phyloP scores from a whole-genome alignment of 331 rosid species.

The Pyracantha coccinea region DNA sequence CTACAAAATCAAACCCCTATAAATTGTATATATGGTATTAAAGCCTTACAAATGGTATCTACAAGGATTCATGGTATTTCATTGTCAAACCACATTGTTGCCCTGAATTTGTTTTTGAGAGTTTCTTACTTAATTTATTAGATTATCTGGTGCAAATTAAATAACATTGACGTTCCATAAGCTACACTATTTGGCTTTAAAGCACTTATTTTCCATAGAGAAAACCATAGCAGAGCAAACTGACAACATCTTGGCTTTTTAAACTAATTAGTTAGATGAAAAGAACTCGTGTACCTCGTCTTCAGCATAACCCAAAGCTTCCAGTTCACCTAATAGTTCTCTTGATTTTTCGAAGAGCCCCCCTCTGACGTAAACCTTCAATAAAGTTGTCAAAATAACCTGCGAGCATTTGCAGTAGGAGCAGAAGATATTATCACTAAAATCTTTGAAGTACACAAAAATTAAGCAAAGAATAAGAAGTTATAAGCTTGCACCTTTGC shows the following conservation, averaged over 20 bases:
- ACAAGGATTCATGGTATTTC: background rate
- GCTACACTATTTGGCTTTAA: background rate
- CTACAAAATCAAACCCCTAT: background rate
- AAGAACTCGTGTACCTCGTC: conserved; percentile 56
- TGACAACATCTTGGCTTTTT: background rate
- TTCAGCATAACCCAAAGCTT: conserved; percentile 64
- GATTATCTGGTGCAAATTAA: background rate
- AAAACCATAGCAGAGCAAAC: background rate
- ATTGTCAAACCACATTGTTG: background rate
- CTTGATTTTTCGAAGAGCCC: conserved; percentile 80
- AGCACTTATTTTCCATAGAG: background rate
- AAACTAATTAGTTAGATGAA: background rate
- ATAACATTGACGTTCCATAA: background rate
- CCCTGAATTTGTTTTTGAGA: background rate
- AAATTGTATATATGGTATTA: background rate
- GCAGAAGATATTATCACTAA: conserved; percentile 3
- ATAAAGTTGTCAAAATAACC: conserved; percentile 72
- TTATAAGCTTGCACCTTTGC: too few relatives aligned
- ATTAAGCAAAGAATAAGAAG: background rate
- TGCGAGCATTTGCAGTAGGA: conserved; percentile 24
- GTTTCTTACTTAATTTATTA: background rate
- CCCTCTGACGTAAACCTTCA: conserved; percentile 83
- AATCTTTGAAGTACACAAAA: background rate
- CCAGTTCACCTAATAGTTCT: conserved; percentile 55
- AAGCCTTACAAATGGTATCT: background rate